Evolutionary conservation across 352 stramenopile genomes (phyloP).

Genomic region (Phytophthora agathidicida): DNA sequence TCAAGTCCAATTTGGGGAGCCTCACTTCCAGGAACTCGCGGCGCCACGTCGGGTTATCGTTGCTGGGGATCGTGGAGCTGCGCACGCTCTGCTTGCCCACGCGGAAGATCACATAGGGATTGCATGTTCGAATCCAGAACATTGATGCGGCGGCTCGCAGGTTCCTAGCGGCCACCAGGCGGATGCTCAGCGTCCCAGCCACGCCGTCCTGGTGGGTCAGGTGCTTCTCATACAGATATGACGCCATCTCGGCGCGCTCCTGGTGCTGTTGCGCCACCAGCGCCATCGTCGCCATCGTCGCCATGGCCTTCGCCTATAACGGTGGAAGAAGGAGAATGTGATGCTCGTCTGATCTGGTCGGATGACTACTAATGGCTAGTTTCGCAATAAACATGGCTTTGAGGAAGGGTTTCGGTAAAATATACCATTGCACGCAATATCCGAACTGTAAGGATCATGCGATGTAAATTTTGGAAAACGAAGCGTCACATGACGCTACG

Average conservation of each 20-base stretch:
- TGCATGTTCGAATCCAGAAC: constrained; percentile 85
- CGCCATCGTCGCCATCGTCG: constrained; percentile 34
- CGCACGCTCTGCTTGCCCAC: constrained; percentile 71
- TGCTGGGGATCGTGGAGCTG: constrained; percentile 71
- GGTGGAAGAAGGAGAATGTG: constrained; percentile 1
- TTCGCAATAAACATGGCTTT: background rate
- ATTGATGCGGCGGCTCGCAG: constrained; percentile 74
- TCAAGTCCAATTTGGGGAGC: constrained; percentile 72
- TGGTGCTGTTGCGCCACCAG: constrained; percentile 32
- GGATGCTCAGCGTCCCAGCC: constrained; percentile 73
- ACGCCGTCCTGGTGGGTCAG: constrained; percentile 75
- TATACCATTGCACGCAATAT: no score
- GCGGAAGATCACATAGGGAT: constrained; percentile 87
- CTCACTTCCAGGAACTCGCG: constrained; percentile 78
- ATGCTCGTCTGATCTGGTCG: constrained; percentile 8
- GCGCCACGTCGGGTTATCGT: constrained; percentile 80
- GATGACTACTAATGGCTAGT: background rate
- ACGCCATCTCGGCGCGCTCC: constrained; percentile 49
- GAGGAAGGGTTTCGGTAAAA: no score
- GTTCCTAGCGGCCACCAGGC: constrained; percentile 73
- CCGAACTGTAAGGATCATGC: no score
- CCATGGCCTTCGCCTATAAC: no score
- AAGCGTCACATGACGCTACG: constrained; percentile 13
- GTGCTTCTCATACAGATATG: constrained; percentile 85
- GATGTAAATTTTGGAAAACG: background rate